Evolutionary conservation across 2,329 filamentous ascomycete genomes (phyloP).

Genomic region (Elsinoe arachidis): DNA sequence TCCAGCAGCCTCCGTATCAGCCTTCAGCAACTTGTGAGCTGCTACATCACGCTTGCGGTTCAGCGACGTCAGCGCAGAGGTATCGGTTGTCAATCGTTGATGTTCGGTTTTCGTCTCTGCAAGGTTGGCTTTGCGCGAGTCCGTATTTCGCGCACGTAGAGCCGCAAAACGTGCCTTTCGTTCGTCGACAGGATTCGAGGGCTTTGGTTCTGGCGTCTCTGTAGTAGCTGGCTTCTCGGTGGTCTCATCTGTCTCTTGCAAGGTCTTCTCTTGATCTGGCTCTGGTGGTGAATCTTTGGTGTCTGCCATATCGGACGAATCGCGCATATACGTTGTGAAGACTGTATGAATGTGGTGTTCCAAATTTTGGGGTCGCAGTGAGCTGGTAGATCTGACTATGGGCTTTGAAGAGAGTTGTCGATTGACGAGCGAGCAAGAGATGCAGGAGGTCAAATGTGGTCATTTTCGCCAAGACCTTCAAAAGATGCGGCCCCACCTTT

Average conservation of each 20-base stretch:
- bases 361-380: not conserved
- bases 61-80: constrained; percentile 66
- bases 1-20: constrained; percentile 73
- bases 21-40: constrained; percentile 85
- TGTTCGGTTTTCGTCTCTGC: constrained; percentile 78
- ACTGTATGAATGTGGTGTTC: no score
- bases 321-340: no score
- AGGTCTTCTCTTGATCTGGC: not conserved
- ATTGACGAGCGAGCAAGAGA: not conserved
- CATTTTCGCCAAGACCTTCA: not conserved
- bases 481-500: not conserved
- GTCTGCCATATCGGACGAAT: not conserved
- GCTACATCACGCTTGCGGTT: constrained; percentile 80
- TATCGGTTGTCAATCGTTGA: constrained; percentile 68
- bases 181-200: constrained; percentile 42
- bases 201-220: not conserved
- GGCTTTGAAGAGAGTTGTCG: no score
- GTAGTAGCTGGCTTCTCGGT: not conserved
- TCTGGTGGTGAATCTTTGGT: not conserved
- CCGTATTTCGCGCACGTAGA: constrained; percentile 60
- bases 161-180: constrained; percentile 78
- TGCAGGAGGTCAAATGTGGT: not conserved
- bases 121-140: constrained; percentile 60
- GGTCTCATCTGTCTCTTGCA: not conserved
- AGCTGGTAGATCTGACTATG: not conserved